Conservation (phyloP, 2,329 filamentous ascomycete genomes). For the Parastagonospora nodorum region DNA sequence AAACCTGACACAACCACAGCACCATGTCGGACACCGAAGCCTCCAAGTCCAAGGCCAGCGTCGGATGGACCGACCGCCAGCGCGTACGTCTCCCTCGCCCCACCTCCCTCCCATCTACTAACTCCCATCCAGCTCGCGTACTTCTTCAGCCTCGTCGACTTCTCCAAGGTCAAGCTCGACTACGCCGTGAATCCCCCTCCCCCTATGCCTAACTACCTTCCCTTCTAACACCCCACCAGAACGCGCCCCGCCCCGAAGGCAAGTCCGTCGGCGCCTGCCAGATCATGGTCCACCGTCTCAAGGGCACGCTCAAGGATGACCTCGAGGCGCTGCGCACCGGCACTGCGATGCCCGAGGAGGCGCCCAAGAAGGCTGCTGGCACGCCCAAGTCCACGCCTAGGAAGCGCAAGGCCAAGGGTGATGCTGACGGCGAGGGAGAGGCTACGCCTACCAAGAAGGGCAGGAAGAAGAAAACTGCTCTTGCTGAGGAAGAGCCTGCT, state of each 20-base stretch:
- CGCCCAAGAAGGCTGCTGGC: slow-evolving; percentile 2
- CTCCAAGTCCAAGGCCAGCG: slow-evolving; percentile 7
- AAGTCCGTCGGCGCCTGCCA: slow-evolving; percentile 26
- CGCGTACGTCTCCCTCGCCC: slow-evolving; percentile 5
- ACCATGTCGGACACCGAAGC: slow-evolving; percentile 18
- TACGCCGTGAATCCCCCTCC: slow-evolving; percentile 5
- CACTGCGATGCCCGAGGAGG: neutral
- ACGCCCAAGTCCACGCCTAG: slow-evolving; percentile 1
- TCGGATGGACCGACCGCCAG: slow-evolving; percentile 19
- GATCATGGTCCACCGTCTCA: slow-evolving; percentile 27
- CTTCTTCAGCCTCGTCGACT: slow-evolving; percentile 16
- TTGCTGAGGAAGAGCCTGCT: neutral
- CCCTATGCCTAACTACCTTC: neutral
- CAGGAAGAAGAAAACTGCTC: slow-evolving; percentile 7
- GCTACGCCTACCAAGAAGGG: slow-evolving; percentile 15
- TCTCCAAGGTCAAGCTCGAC: slow-evolving; percentile 13
- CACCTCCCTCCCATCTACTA: neutral
- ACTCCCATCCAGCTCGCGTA: slow-evolving; percentile 11
- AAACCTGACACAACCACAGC: neutral
- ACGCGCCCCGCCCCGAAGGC: slow-evolving; percentile 18
- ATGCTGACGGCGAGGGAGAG: slow-evolving; percentile 2
- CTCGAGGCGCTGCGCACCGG: slow-evolving; percentile 14
- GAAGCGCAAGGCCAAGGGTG: slow-evolving; percentile 17
- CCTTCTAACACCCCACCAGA: slow-evolving; percentile 7
- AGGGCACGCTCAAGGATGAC: slow-evolving; percentile 17